Conservation (phyloP, 805 yeast genomes). For the Vanderwaltozyma yarrowii region DNA sequence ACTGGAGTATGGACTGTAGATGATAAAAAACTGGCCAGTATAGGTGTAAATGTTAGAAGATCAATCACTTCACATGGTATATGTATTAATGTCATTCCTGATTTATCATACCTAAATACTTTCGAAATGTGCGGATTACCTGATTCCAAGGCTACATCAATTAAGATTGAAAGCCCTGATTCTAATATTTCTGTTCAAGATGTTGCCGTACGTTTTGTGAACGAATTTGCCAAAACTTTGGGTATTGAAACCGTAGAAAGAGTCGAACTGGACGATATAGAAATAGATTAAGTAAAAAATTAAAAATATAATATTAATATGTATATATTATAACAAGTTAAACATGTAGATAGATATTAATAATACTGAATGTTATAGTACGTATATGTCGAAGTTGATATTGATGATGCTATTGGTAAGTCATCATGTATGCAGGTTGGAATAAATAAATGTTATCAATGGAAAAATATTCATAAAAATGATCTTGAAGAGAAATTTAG, state of each 20-base stretch:
- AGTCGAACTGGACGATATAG: constrained; percentile 27
- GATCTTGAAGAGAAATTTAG: constrained; percentile 9
- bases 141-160: constrained; percentile 46
- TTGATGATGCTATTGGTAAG: no score
- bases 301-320: neutral
- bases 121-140: constrained; percentile 83
- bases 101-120: constrained; percentile 56
- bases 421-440: no score
- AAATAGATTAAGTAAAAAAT: constrained; percentile 1
- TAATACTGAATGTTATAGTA: no score
- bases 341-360: no score
- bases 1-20: constrained; percentile 82
- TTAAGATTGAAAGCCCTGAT: constrained; percentile 27
- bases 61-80: constrained; percentile 85
- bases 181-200: constrained; percentile 22
- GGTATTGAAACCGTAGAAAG: constrained; percentile 32
- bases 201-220: constrained; percentile 36
- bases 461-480: neutral
- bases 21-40: constrained; percentile 60
- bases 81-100: constrained; percentile 69
- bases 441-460: no score
- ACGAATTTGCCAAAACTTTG: constrained; percentile 33
- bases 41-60: constrained; percentile 81
- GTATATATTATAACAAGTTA: no score
- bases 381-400: no score